Percentiles rank a stretch among this genome's conserved stretches.
Evolutionary conservation across 371 early-diverging fungal genomes (phyloP).

Genomic region (Entomophthora muscae): DNA sequence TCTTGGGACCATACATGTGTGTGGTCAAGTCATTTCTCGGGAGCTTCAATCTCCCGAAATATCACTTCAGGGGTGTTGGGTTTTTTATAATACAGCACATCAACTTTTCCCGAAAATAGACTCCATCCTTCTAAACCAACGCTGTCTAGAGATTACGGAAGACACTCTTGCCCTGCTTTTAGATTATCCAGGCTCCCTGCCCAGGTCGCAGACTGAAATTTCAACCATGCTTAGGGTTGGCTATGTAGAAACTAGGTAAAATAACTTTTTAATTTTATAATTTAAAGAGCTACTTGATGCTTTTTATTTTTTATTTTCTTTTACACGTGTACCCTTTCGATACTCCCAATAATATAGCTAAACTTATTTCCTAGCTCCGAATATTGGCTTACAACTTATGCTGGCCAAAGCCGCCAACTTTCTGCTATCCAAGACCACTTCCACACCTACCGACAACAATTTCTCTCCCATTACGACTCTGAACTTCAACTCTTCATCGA

Average conservation of each 20-base stretch:
- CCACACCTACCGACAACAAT: not conserved
- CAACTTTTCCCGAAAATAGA: not conserved
- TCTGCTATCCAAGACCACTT: not conserved
- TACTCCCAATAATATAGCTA: not conserved
- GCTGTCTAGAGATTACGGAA: not conserved
- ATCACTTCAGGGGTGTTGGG: not conserved
- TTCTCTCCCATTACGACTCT: not conserved
- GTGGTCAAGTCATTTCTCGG: not conserved
- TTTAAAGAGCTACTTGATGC: not conserved
- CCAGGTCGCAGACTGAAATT: not conserved
- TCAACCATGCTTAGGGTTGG: conserved; percentile 1
- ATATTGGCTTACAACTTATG: conserved; percentile 5
- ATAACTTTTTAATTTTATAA: too few species aligned
- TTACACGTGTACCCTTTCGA: not conserved
- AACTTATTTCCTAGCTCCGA: not conserved
- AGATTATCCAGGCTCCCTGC: conserved; percentile 3
- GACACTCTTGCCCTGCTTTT: not conserved
- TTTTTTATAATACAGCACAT: not conserved
- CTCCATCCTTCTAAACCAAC: not conserved
- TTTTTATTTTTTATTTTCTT: not conserved
- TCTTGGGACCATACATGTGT: not conserved
- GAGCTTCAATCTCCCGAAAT: not conserved
- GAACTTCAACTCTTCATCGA: not conserved
- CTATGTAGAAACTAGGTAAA: not conserved
- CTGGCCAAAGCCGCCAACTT: not conserved